phyloP scores from a whole-genome alignment of 192 early-diverging fungal genomes.

The Gigaspora rosea region DNA sequence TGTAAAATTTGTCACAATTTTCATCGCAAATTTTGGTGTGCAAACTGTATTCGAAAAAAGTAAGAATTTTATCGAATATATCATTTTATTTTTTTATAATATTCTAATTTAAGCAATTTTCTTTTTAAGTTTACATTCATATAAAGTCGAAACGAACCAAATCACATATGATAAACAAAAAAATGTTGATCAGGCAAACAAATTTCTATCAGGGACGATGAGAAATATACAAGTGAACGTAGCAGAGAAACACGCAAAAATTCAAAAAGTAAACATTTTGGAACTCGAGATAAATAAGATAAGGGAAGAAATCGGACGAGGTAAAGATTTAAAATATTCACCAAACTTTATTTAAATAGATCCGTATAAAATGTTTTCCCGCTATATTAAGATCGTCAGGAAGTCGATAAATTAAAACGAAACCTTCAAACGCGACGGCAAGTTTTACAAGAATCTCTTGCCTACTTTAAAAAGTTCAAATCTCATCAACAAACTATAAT shows the following conservation, averaged over 20 bases:
- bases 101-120: neutral
- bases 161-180: constrained; percentile 16
- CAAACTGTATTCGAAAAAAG: constrained; percentile 28
- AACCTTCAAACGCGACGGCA: constrained; percentile 10
- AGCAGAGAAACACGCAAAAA: constrained; percentile 20
- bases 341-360: neutral
- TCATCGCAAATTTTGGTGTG: constrained; percentile 23
- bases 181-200: constrained; percentile 7
- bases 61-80: neutral
- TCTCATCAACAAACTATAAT: constrained; percentile 34
- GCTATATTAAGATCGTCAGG: constrained; percentile 21
- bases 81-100: neutral
- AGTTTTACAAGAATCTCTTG: constrained; percentile 11
- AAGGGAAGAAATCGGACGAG: constrained; percentile 24
- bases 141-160: constrained; percentile 15
- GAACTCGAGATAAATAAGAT: constrained; percentile 4
- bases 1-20: constrained; percentile 31
- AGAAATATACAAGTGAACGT: constrained; percentile 1
- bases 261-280: constrained; percentile 23
- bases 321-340: neutral
- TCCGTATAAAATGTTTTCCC: neutral
- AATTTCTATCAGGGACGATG: constrained; percentile 6
- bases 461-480: constrained; percentile 22
- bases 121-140: neutral
- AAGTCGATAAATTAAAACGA: constrained; percentile 25